phyloP scores from a whole-genome alignment of 208 protist species.

The Cochliopodium minus region DNA sequence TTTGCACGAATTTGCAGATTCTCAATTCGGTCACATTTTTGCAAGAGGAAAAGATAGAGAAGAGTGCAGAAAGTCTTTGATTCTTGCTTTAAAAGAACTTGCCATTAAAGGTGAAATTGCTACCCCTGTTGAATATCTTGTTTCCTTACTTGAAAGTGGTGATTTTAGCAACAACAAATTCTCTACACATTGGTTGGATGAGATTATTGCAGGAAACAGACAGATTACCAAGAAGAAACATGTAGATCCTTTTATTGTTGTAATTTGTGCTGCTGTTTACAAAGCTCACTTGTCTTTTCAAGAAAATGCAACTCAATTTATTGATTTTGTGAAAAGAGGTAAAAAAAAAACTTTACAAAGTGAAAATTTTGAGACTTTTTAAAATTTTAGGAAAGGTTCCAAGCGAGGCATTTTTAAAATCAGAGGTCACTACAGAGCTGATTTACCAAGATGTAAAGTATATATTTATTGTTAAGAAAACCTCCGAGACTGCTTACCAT shows the following conservation, averaged over 20 bases:
- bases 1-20: slow-evolving; percentile 81
- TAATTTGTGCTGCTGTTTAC: slow-evolving; percentile 50
- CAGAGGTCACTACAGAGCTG: too few relatives aligned
- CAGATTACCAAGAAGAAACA: slow-evolving; percentile 19
- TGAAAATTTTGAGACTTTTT: too few relatives aligned
- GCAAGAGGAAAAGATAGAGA: slow-evolving; percentile 68
- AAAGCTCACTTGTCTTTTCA: slow-evolving; percentile 32
- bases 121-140: slow-evolving; percentile 76
- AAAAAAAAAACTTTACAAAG: slow-evolving; percentile 48
- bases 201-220: slow-evolving; percentile 46
- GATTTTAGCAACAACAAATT: slow-evolving; percentile 56
- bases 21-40: slow-evolving; percentile 94
- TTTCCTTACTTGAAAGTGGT: slow-evolving; percentile 52
- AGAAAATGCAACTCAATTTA: slow-evolving; percentile 43
- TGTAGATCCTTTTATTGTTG: slow-evolving; percentile 16
- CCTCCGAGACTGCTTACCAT: too few relatives aligned
- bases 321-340: slow-evolving; percentile 46
- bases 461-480: too few relatives aligned
- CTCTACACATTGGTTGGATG: slow-evolving; percentile 60
- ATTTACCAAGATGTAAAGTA: too few relatives aligned
- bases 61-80: slow-evolving; percentile 67
- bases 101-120: slow-evolving; percentile 79
- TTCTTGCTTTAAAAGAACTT: slow-evolving; percentile 70
- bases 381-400: too few relatives aligned
- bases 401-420: too few relatives aligned